Evolutionary conservation across 148 eudicot genomes (phyloP).

Genomic region (Chenopodium suecicum): DNA sequence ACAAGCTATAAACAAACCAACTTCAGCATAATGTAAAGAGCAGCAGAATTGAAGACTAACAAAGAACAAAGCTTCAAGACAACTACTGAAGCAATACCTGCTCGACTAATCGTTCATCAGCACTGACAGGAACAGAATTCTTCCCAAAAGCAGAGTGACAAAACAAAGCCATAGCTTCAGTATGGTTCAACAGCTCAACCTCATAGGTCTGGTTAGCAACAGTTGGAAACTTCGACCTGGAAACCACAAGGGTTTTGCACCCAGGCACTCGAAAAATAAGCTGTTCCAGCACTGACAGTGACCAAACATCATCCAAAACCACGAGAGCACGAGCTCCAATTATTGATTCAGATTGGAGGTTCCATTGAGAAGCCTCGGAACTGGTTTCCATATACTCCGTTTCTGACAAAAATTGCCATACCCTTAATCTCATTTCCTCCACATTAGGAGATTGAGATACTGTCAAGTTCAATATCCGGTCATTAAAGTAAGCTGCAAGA

Average conservation of each 20-base stretch:
- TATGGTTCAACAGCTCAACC: conserved; percentile 56
- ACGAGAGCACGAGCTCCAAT: conserved; percentile 37
- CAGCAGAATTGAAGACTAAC: background rate
- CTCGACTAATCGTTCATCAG: conserved; percentile 50
- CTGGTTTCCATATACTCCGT: conserved; percentile 28
- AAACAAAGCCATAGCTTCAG: conserved; percentile 68
- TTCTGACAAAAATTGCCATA: conserved; percentile 55
- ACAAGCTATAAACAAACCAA: conserved; percentile 50
- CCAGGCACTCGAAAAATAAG: conserved; percentile 55
- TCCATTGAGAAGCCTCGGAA: conserved; percentile 38
- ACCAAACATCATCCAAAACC: conserved; percentile 91
- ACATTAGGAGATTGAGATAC: conserved; percentile 85
- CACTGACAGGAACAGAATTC: conserved; percentile 42
- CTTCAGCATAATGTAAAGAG: conserved; percentile 18
- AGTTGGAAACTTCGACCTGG: conserved; percentile 60
- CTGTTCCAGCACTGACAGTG: conserved; percentile 56
- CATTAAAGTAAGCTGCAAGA: conserved; percentile 55
- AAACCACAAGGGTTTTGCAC: conserved; percentile 72
- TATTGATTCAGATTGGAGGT: conserved; percentile 28
- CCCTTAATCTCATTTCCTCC: conserved; percentile 52
- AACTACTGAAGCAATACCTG: conserved; percentile 37
- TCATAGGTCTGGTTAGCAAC: conserved; percentile 53
- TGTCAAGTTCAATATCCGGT: conserved; percentile 56
- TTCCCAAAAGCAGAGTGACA: conserved; percentile 72
- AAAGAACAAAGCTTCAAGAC: background rate